phyloP scores from a whole-genome alignment of 768 basidiomycete genomes.

The Phaffia australis region DNA sequence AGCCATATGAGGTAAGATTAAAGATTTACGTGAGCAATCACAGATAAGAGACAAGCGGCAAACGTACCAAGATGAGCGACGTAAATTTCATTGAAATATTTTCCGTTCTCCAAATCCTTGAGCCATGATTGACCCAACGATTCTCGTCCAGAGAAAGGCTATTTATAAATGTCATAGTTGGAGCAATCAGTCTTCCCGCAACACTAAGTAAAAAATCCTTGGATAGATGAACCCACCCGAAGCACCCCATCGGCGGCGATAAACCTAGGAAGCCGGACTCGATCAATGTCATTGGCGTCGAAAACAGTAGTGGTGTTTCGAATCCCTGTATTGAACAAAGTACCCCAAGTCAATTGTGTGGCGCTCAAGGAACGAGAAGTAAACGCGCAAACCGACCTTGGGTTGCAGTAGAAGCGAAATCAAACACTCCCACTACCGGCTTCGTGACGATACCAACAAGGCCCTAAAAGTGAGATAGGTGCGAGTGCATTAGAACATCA shows the following conservation, averaged over 20 bases:
- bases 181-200: background rate
- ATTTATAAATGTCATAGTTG: background rate
- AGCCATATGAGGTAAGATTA: slow-evolving; percentile 1
- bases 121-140: slow-evolving; percentile 95
- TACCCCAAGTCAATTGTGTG: background rate
- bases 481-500: background rate
- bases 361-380: background rate
- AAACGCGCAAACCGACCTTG: slow-evolving; percentile 50
- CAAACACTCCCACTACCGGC: slow-evolving; percentile 91
- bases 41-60: background rate
- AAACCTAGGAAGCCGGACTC: slow-evolving; percentile 75
- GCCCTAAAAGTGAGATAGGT: slow-evolving; percentile 36
- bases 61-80: slow-evolving; percentile 79
- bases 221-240: slow-evolving; percentile 47
- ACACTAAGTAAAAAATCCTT: slow-evolving; percentile 1
- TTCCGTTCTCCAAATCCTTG: slow-evolving; percentile 81
- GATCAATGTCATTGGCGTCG: slow-evolving; percentile 78
- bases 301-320: slow-evolving; percentile 98
- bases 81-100: slow-evolving; percentile 71
- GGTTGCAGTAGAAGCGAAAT: slow-evolving; percentile 84
- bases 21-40: slow-evolving; percentile 3
- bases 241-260: slow-evolving; percentile 78
- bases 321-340: slow-evolving; percentile 51
- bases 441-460: slow-evolving; percentile 94
- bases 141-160: slow-evolving; percentile 84